Evolutionary conservation across 2,329 filamentous ascomycete species (phyloP).

Genomic region (Pseudocercospora crystallina): DNA sequence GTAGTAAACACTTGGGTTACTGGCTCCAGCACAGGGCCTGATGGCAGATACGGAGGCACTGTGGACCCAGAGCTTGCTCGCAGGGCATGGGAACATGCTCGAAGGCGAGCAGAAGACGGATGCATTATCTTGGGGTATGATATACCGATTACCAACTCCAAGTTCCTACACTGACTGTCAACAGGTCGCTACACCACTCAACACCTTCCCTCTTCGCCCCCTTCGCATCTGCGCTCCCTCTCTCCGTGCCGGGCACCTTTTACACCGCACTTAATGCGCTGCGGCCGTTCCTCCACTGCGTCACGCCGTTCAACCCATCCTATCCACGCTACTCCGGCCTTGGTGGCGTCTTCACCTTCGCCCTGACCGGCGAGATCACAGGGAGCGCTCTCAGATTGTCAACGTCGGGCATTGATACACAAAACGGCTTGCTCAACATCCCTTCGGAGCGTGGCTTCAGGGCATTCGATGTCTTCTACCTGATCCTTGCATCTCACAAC

Average conservation of each 20-base stretch:
- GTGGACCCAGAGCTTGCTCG: conserved; percentile 76
- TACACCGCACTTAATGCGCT: conserved; percentile 79
- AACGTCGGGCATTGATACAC: conserved; percentile 82
- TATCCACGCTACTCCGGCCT: conserved; percentile 77
- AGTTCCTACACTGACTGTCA: not conserved
- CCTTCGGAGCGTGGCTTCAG: conserved; percentile 78
- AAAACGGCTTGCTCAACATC: conserved; percentile 75
- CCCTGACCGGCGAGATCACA: conserved; percentile 74
- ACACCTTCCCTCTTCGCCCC: conserved; percentile 80
- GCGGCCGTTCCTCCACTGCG: conserved; percentile 80
- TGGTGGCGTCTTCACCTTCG: conserved; percentile 77
- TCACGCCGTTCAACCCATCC: conserved; percentile 87
- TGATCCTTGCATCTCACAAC: conserved; percentile 81
- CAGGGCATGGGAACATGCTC: conserved; percentile 93
- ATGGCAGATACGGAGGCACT: conserved; percentile 71
- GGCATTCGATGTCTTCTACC: conserved; percentile 98
- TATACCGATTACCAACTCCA: not conserved
- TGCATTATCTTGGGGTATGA: conserved; percentile 84
- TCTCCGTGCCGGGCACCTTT: conserved; percentile 72
- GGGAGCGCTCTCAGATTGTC: conserved; percentile 76
- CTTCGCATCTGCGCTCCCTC: conserved; percentile 77
- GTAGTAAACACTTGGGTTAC: conserved; percentile 96
- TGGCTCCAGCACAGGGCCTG: conserved; percentile 66
- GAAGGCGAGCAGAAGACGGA: conserved; percentile 89
- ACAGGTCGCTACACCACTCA: conserved; percentile 82